phyloP scores from a whole-genome alignment of 208 protist species.

The Naegleria fowleri region DNA sequence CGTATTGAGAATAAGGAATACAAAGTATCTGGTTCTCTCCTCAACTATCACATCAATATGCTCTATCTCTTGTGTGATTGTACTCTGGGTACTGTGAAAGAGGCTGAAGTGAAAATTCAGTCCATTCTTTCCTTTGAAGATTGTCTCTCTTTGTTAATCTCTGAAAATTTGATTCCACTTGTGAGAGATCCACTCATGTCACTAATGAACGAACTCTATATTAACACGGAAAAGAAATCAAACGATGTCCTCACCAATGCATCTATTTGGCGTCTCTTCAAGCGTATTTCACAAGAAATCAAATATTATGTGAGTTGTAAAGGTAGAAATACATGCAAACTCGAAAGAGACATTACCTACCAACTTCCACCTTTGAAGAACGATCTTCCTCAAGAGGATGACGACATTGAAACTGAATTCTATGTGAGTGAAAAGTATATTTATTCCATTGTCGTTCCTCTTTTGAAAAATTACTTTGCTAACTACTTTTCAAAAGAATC shows the following conservation, averaged over 20 bases:
- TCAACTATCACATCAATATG: constrained; percentile 14
- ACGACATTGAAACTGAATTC: background rate
- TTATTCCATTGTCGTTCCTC: background rate
- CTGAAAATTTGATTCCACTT: background rate
- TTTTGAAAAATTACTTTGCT: background rate
- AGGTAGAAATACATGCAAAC: background rate
- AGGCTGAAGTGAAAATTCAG: constrained; percentile 9
- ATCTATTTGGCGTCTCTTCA: background rate
- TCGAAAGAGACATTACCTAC: background rate
- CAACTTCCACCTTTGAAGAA: background rate
- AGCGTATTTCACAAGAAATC: background rate
- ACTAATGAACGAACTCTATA: background rate
- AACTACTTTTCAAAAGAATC: background rate
- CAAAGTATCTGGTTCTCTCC: background rate
- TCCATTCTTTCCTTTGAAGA: background rate
- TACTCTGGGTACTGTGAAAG: background rate
- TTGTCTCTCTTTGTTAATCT: background rate
- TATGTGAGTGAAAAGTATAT: background rate
- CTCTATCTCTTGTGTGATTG: background rate
- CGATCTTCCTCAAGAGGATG: background rate
- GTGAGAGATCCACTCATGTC: background rate
- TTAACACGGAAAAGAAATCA: background rate
- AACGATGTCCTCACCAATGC: background rate
- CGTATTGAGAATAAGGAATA: background rate
- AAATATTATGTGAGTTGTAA: background rate